A percentile compares a stretch with the other conserved stretches of the same genome.
phyloP scores from a whole-genome alignment of 2,329 filamentous ascomycete species.

The Acarospora socialis region DNA sequence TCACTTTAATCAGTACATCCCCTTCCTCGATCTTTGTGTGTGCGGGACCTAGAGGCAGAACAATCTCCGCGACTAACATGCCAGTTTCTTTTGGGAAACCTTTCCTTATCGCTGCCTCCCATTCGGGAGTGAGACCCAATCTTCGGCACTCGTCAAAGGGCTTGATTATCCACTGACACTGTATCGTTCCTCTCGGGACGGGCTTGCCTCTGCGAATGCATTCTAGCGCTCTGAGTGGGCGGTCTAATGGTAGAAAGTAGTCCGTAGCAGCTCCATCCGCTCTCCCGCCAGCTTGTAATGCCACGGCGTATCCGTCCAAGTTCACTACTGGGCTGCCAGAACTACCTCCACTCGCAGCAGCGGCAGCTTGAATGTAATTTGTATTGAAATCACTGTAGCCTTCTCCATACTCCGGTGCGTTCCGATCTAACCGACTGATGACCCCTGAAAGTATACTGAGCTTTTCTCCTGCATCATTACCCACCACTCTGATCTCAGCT shows the following conservation, averaged over 20 bases:
- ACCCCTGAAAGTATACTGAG: conserved; percentile 95
- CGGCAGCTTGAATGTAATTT: conserved; percentile 95
- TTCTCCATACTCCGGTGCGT: conserved; percentile 94
- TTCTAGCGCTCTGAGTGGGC: conserved; percentile 71
- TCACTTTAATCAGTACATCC: conserved; percentile 85
- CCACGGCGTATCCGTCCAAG: conserved; percentile 81
- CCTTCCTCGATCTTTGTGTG: conserved; percentile 82
- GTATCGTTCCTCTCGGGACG: conserved; percentile 87
- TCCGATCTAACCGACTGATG: conserved; percentile 88
- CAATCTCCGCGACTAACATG: conserved; percentile 92
- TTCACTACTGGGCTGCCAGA: conserved; percentile 98
- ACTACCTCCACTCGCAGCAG: conserved; percentile 88
- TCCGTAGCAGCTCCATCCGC: conserved; percentile 93
- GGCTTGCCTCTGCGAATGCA: conserved; percentile 64
- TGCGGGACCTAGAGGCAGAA: conserved; percentile 80
- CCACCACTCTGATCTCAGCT: conserved; percentile 88
- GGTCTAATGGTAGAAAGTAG: conserved; percentile 89
- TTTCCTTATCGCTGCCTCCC: conserved; percentile 73
- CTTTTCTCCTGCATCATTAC: conserved; percentile 97
- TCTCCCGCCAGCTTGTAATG: conserved; percentile 83
- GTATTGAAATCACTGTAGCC: conserved; percentile 96
- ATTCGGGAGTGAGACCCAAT: conserved; percentile 67
- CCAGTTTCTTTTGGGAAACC: conserved; percentile 86
- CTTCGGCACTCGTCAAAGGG: conserved; percentile 94
- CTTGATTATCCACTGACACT: conserved; percentile 93